phyloP scores from a whole-genome alignment of 306 rosid species.

The Adenanthera pavonina region DNA sequence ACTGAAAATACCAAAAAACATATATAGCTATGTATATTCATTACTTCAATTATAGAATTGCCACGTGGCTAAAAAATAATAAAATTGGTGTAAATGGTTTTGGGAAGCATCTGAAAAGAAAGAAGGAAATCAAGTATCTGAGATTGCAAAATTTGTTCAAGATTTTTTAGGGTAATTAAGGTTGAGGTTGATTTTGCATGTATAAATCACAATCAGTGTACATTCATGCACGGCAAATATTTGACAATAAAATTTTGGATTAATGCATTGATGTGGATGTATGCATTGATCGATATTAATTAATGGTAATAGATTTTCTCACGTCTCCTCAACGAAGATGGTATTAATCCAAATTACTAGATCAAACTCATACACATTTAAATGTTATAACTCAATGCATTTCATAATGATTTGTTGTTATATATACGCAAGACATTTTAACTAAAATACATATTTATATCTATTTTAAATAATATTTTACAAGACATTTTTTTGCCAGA shows the following conservation, averaged over 20 bases:
- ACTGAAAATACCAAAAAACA: neutral
- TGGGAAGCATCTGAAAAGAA: neutral
- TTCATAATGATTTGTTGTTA: too few species aligned
- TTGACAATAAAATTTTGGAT: neutral
- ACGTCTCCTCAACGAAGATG: neutral
- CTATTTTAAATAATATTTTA: too few species aligned
- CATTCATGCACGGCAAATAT: neutral
- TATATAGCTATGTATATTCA: too few species aligned
- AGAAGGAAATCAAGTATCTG: neutral
- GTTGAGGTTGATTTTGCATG: neutral
- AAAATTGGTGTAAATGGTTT: neutral
- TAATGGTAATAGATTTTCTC: neutral
- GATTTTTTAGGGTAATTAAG: slow-evolving; percentile 1
- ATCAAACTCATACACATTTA: too few species aligned
- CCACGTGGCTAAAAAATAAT: neutral
- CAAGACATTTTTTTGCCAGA: too few species aligned
- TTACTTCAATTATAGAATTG: neutral
- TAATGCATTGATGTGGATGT: neutral
- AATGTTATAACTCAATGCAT: too few species aligned
- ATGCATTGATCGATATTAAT: neutral
- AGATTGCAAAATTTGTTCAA: neutral
- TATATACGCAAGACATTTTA: too few species aligned
- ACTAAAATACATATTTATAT: too few species aligned
- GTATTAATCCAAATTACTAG: neutral
- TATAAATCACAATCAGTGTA: neutral